Base-by-base conservation (phyloP, 2,329 filamentous ascomycete genomes). In the Clonostachys solani region DNA sequence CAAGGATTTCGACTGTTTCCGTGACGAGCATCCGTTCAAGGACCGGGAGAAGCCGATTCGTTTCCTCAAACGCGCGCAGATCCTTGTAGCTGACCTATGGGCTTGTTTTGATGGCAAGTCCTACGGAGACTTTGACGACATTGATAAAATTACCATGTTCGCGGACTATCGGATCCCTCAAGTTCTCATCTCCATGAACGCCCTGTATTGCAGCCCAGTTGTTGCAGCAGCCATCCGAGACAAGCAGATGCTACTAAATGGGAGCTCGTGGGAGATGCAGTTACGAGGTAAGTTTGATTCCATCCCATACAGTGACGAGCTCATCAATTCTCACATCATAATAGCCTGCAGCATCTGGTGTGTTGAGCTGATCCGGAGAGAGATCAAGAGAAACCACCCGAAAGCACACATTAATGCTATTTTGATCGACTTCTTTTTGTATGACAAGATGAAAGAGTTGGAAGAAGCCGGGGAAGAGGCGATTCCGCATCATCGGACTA, bases 61-160 rank as follows among this genome's bases (percentile, higher is more conserved):
- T 13, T 80, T 99, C 52, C 83, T 96, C 61, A 99, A 99, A 69
- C 84, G 95, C 12, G 92, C 94, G 2, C 94, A 99, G 67, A 99
- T 99, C 50, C 79, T 97, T 17, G 92, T 95, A 3, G 95, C 95
- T 18, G 94, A 99, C 64, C 64, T 97, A 1, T 99, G 95, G 95
- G 95, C 94, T 6, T 95, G 91, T 52, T 97, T 97, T 63, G 82
- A 92, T 46, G 91, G 90, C 42, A 75, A 86, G 54, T 76, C 80
- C 23, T 92, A 85, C 59, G 95, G 94, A 33, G 73, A 78, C 29
- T 99, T 99, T 65, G 63, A 82, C 48, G 94, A 99, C 62, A 96
- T 99, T 57, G 87, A 94, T 68, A 90, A 91, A 63, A 87, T 99
- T 58, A 99, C 94, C 50, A 97, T 97, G 86, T 99, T 99, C 72